These are phyloP conservation scores for Pichia sp. DNA, from an alignment of 1,139 yeast species.

Conservation along the genomic window DNA sequence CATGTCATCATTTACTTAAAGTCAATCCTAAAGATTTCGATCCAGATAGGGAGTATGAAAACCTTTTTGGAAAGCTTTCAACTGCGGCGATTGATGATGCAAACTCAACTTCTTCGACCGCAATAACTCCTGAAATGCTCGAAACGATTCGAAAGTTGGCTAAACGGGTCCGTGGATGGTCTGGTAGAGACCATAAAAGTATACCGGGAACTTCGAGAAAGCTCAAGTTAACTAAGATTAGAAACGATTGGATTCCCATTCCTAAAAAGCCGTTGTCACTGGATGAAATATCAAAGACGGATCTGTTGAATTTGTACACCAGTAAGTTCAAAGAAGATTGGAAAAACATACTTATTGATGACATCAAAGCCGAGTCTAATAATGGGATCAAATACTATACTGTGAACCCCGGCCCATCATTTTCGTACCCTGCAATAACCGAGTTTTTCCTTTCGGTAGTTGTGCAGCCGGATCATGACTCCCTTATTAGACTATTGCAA, in stretches of 20 bases:
- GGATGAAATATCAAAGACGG: conserved; percentile 42
- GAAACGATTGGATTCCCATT: conserved; percentile 80
- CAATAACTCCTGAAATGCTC: conserved; percentile 58
- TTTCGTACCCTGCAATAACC: conserved; percentile 17
- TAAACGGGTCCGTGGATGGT: conserved; percentile 68
- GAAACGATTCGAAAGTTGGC: conserved; percentile 56
- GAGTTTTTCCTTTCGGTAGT: conserved; percentile 63
- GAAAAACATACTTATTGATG: conserved; percentile 38
- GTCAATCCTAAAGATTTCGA: conserved; percentile 53
- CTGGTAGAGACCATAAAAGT: conserved; percentile 65
- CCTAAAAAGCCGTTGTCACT: conserved; percentile 52
- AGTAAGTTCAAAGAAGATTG: conserved; percentile 38
- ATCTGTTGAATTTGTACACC: conserved; percentile 33
- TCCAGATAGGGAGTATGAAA: conserved; percentile 70
- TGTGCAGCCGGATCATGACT: conserved; percentile 64
- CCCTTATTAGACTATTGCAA: conserved; percentile 47
- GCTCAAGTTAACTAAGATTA: conserved; percentile 58
- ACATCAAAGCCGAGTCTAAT: conserved; percentile 37
- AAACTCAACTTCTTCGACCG: conserved; percentile 50
- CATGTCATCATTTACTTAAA: conserved; percentile 34
- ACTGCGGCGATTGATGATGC: conserved; percentile 66
- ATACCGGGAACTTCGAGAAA: conserved; percentile 70
- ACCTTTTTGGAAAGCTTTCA: conserved; percentile 67
- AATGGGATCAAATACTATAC: conserved; percentile 51
- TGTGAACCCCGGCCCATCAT: conserved; percentile 38